A percentile compares a stretch with the other conserved stretches of the same genome.
These are phyloP conservation scores for Oryza glumipatula DNA, from an alignment of 176 grass and related monocot genomes.

Conservation along the genomic window DNA sequence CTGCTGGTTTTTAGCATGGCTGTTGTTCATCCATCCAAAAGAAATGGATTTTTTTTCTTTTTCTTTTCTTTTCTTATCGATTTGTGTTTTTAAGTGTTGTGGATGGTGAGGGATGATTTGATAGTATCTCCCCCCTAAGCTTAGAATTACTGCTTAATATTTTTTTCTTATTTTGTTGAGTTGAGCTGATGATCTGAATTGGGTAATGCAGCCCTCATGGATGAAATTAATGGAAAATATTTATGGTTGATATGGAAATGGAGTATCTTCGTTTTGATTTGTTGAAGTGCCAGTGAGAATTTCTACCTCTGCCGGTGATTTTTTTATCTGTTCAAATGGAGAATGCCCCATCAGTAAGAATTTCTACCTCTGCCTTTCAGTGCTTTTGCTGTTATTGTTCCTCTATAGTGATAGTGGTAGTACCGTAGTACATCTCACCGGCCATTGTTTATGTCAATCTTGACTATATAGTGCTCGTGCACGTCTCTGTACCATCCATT, in stretches of 20 bases:
- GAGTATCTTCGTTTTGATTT: conserved; percentile 17
- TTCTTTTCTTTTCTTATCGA: background rate
- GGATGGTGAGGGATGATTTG: conserved; percentile 59
- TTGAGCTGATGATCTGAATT: conserved; percentile 29
- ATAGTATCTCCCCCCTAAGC: conserved; percentile 58
- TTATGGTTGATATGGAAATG: conserved; percentile 26
- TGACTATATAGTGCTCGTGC: conserved; percentile 31
- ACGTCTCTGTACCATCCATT: background rate
- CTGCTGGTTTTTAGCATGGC: background rate
- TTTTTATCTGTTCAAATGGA: background rate
- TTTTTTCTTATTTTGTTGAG: too few species aligned
- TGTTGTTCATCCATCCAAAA: background rate
- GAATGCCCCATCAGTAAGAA: background rate
- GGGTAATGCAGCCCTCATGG: conserved; percentile 35
- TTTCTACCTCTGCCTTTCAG: background rate
- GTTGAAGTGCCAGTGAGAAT: background rate
- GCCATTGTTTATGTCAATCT: conserved; percentile 32
- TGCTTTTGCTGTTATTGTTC: conserved; percentile 32
- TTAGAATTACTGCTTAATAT: conserved; percentile 23
- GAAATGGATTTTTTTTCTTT: background rate
- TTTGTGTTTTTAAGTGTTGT: conserved; percentile 5
- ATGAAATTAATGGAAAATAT: conserved; percentile 30
- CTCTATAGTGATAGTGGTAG: background rate
- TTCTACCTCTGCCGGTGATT: background rate
- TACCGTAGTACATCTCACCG: conserved; percentile 24